phyloP scores from a whole-genome alignment of 1,284 basidiomycete species.

The Fomitopsis betulina region DNA sequence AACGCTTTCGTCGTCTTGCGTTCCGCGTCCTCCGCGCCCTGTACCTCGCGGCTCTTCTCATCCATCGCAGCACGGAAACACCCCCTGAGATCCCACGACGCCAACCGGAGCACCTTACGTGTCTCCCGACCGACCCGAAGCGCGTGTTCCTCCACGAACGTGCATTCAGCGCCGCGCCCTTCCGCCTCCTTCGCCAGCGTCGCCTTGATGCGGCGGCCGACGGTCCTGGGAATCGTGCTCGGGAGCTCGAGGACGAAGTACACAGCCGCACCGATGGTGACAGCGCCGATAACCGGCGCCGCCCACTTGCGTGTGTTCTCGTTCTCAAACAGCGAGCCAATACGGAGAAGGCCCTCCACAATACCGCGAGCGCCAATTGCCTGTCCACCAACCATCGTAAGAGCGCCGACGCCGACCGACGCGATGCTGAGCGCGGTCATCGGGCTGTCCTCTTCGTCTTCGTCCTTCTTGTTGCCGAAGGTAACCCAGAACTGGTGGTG shows the following conservation, averaged over 20 bases:
- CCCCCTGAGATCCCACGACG: slow-evolving; percentile 89
- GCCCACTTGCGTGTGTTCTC: slow-evolving; percentile 85
- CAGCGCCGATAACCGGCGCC: slow-evolving; percentile 78
- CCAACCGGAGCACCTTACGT: slow-evolving; percentile 89
- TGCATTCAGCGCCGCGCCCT: slow-evolving; percentile 36
- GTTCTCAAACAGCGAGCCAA: slow-evolving; percentile 80
- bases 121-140: slow-evolving; percentile 81
- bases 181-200: slow-evolving; percentile 45
- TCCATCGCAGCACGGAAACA: slow-evolving; percentile 83
- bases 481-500: slow-evolving; percentile 74
- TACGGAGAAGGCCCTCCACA: slow-evolving; percentile 70
- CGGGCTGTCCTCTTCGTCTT: slow-evolving; percentile 45
- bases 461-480: slow-evolving; percentile 46
- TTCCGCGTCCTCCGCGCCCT: slow-evolving; percentile 72
- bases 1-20: slow-evolving; percentile 68
- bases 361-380: slow-evolving; percentile 75
- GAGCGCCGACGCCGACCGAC: slow-evolving; percentile 78
- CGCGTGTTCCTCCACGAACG: slow-evolving; percentile 70
- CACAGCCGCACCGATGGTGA: slow-evolving; percentile 70
- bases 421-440: slow-evolving; percentile 69
- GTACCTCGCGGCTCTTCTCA: slow-evolving; percentile 73
- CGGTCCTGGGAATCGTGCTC: slow-evolving; percentile 85
- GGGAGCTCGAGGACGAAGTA: slow-evolving; percentile 92
- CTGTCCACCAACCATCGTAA: slow-evolving; percentile 85
- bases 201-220: slow-evolving; percentile 75